Evolutionary conservation across 2,329 filamentous ascomycete genomes (phyloP).

Genomic region (Aplosporella prunicola): DNA sequence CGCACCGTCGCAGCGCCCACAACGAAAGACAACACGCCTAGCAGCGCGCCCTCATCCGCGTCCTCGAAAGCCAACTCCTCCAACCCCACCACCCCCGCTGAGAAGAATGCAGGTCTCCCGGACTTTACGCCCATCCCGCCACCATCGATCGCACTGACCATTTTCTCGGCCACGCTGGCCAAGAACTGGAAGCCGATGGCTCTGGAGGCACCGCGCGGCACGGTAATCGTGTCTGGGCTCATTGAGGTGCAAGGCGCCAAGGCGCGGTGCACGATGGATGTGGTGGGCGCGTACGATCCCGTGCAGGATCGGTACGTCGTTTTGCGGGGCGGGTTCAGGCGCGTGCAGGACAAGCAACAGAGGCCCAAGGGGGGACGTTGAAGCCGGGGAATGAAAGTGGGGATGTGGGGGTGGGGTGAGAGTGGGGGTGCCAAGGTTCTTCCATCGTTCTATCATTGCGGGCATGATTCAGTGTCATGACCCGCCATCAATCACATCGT

Average conservation of each 20-base stretch:
- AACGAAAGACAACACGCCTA: neutral
- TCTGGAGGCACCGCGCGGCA: conserved; percentile 34
- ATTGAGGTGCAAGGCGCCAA: conserved; percentile 37
- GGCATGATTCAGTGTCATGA: too few species aligned
- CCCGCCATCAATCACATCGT: too few species aligned
- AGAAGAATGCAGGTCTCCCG: conserved; percentile 9
- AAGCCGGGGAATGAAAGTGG: neutral
- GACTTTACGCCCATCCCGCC: conserved; percentile 9
- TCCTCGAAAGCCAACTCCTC: neutral
- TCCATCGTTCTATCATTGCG: too few species aligned
- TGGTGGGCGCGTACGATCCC: conserved; percentile 38
- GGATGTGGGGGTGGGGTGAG: neutral
- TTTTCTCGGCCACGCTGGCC: conserved; percentile 6
- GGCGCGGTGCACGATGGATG: conserved; percentile 35
- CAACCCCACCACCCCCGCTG: conserved; percentile 1
- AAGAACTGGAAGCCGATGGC: conserved; percentile 19
- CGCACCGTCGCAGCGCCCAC: neutral
- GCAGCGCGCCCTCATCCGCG: too few species aligned
- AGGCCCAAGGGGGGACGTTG: conserved; percentile 5
- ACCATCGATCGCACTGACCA: conserved; percentile 8
- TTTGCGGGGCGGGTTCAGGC: conserved; percentile 11
- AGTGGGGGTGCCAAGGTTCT: too few species aligned
- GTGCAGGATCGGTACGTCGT: conserved; percentile 28
- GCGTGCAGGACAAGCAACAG: conserved; percentile 2
- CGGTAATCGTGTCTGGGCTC: conserved; percentile 35